Base-by-base conservation (phyloP, 768 basidiomycete genomes). In the Pleurotus sapidus region DNA sequence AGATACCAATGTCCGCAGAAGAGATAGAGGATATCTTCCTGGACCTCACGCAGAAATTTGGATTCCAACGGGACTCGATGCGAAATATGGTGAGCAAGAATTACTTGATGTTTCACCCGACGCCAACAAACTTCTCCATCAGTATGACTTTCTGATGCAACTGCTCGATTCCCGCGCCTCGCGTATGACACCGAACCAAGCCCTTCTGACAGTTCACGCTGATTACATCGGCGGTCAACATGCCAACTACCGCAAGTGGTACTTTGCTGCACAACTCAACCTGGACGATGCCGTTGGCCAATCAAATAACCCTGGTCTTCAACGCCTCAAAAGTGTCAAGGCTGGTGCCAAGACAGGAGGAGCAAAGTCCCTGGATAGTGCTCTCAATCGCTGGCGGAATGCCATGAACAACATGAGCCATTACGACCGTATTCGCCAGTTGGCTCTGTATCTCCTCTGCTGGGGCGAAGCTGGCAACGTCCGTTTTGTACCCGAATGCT, bases 351-450 rank as follows among this genome's bases (percentile, higher is more conserved):
- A 76, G 61, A 79, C 83, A 27, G 70, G 70, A 37, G 72, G 74
- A 50, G 70, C 71, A 62, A 98, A 96, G 71, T 91, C 93, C 37
- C 88, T 99, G 59, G 95, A 98, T 71, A 89, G 87, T 49, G 97
- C 97, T 15, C 83, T 94, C 64, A 91, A 90, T 68, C 83, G 96
- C 56, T 99, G 97, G 97, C 83, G 96, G 48, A 93, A 91, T 65
- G 97, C 96, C 55, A 99, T 99, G 97, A 91, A 95, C 77, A 94
- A 87, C 76, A 99, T 99, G 97, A 93, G 90, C 72, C 93, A 97
- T 68, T 99, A 99, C 73, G 97, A 99, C 69, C 88, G 95, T 67
- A 83, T 98, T 42, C 89, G 97, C 12, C 97, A 99, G 72, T 85
- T 99, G 60, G 95, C 97, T 2, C 86, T 99, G 42, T 99, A 88